Evolutionary conservation across 495 filamentous ascomycete species (phyloP), one percentile per base, ranked within the genome.

Genomic region (Wilcoxina mikolae): DNA sequence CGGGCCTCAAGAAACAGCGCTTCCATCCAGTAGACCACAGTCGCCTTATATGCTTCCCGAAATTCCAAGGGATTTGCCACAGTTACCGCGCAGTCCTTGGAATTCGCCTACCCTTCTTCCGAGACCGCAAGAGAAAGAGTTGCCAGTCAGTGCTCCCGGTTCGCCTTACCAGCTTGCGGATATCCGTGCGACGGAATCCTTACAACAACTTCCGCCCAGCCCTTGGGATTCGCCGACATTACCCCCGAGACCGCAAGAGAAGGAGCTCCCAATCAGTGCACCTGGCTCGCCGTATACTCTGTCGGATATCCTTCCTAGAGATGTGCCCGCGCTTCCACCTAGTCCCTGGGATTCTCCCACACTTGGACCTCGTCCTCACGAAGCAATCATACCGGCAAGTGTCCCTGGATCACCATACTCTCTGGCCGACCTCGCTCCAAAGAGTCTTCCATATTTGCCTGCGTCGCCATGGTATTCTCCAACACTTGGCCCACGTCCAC

Each of bases 321-420:
- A 59, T 35, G 26, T 56, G 24, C 53, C 56, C 18, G 33, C 64
- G 27, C 15, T 59, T 17, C 49, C 49, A 3, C 31, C 15, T 10
- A 52, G 49, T 22, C 18, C 49, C 3, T 52, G 49, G 49, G 15
- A 52, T 26, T 35, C 27, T 3, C 49, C 49, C 7, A 52, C 49
- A 35, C 20, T 52, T 4, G 26, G 26, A 5, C 49, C 49, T 10
- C 4, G 15, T 7, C 26, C 49, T 4, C 20, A 24, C 7, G 49
- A 52, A 7, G 49, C 23, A 11, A 15, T 3, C 4, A 11, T 52
- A 3, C 54, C 60, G 43, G 18, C 24, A 11, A 59, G 60, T 23
- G 31, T 33, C 11, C 50, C 49, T 31, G 56, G 26, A n/a, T 53
- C 60, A 27, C 51, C 57, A 18, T 64, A 33, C 10, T 29, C 39